phyloP scores from a whole-genome alignment of 805 yeast genomes.

The Candida nemodendra region DNA sequence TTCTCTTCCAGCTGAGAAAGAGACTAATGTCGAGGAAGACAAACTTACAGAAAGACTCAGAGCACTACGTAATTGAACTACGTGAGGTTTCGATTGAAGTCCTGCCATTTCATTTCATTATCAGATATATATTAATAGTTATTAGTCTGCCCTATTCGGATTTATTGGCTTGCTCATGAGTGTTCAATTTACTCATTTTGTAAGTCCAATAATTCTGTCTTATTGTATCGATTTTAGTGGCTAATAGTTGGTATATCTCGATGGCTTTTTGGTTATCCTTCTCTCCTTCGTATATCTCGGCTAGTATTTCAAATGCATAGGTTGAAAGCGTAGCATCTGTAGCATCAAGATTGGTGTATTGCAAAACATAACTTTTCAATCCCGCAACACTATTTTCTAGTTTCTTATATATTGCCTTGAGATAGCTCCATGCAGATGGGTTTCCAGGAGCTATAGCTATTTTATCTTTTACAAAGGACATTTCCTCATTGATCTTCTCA shows the following conservation, averaged over 20 bases:
- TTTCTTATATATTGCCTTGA: constrained; percentile 52
- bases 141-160: too few species aligned
- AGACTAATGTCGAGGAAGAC: constrained; percentile 67
- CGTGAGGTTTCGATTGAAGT: neutral
- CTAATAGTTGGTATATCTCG: constrained; percentile 51
- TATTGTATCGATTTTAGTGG: constrained; percentile 33
- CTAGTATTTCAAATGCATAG: constrained; percentile 63
- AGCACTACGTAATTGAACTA: constrained; percentile 60
- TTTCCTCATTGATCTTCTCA: constrained; percentile 40
- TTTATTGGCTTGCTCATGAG: too few species aligned
- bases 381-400: constrained; percentile 31
- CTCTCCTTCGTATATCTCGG: constrained; percentile 43
- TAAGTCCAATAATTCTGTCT: constrained; percentile 33
- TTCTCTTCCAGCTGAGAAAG: constrained; percentile 29
- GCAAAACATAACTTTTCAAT: constrained; percentile 44
- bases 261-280: constrained; percentile 35
- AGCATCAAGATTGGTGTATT: constrained; percentile 36
- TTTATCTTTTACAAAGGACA: constrained; percentile 46
- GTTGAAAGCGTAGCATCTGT: constrained; percentile 39
- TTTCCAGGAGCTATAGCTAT: constrained; percentile 74
- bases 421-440: constrained; percentile 82
- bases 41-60: constrained; percentile 81
- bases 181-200: constrained; percentile 8
- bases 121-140: too few species aligned
- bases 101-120: too few species aligned